phyloP scores from a whole-genome alignment of 1,139 yeast genomes.

The Suhomyces yuchorum region DNA sequence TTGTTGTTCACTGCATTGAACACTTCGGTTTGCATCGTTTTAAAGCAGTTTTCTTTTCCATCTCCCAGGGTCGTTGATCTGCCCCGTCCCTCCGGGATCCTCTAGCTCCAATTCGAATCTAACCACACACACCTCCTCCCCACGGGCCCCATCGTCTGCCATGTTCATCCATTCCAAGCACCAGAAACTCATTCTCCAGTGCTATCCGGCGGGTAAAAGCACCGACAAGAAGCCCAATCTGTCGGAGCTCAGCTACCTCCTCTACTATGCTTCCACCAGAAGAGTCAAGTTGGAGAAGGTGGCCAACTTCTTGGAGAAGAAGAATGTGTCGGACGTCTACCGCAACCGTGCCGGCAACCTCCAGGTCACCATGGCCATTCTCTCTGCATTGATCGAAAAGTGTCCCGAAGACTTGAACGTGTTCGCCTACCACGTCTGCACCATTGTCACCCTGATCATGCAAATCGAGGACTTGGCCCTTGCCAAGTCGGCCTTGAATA shows the following conservation, averaged over 20 bases:
- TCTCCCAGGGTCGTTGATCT: not conserved
- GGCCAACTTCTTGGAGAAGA: slow-evolving; percentile 64
- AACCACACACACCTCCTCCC: not conserved
- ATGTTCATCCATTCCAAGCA: slow-evolving; percentile 68
- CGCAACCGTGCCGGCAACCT: slow-evolving; percentile 74
- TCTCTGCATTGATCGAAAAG: slow-evolving; percentile 67
- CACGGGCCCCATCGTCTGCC: not conserved
- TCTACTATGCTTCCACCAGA: slow-evolving; percentile 91
- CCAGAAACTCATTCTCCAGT: slow-evolving; percentile 83
- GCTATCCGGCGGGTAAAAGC: slow-evolving; percentile 89
- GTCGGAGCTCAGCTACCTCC: slow-evolving; percentile 82
- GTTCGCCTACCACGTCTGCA: slow-evolving; percentile 65
- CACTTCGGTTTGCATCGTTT: not conserved
- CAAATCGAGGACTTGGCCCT: slow-evolving; percentile 56
- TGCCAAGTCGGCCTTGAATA: slow-evolving; percentile 51
- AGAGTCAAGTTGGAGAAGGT: slow-evolving; percentile 88
- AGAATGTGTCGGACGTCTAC: slow-evolving; percentile 62
- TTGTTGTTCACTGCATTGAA: not conserved
- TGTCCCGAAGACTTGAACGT: slow-evolving; percentile 85
- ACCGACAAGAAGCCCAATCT: slow-evolving; percentile 88
- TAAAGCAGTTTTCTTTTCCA: not conserved
- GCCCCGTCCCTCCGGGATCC: not conserved
- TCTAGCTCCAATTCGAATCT: not conserved
- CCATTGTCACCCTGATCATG: slow-evolving; percentile 49
- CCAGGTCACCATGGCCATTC: slow-evolving; percentile 75